Conservation (phyloP, 1,284 basidiomycete species). For the Moesziomyces parantarcticus region DNA sequence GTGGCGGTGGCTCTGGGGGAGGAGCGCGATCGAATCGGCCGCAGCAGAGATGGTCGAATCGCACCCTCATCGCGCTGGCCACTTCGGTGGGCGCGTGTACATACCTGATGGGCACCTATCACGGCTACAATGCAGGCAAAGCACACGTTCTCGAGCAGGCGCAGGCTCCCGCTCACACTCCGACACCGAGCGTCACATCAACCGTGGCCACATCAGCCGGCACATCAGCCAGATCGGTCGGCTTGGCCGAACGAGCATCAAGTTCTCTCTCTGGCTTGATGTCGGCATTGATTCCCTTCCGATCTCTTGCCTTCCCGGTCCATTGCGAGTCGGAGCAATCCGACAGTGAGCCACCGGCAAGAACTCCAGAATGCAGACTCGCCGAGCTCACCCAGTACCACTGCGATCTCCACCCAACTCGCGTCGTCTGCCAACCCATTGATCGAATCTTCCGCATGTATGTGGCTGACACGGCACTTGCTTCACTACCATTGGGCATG, state of each 20-base stretch:
- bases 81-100: slow-evolving; percentile 44
- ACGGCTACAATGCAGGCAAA: slow-evolving; percentile 41
- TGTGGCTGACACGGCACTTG: not conserved
- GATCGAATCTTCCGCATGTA: slow-evolving; percentile 57
- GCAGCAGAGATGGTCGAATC: slow-evolving; percentile 47
- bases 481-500: not conserved
- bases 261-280: not conserved
- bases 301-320: not conserved
- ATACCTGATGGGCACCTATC: slow-evolving; percentile 39
- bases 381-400: slow-evolving; percentile 54
- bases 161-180: not conserved
- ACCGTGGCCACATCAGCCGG: not conserved
- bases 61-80: slow-evolving; percentile 41
- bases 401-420: slow-evolving; percentile 43
- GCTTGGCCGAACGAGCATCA: not conserved
- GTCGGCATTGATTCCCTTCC: slow-evolving; percentile 5
- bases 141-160: slow-evolving; percentile 15
- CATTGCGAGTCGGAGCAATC: slow-evolving; percentile 14
- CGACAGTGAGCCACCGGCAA: not conserved
- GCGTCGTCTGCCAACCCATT: slow-evolving; percentile 53
- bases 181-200: not conserved
- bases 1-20: not conserved
- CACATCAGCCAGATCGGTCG: too few relatives aligned
- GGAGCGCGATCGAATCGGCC: slow-evolving; percentile 17
- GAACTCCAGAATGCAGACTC: slow-evolving; percentile 26